Evolutionary conservation across 2,329 filamentous ascomycete genomes (phyloP).

Genomic region (Paracorniculantispora psalliotae): DNA sequence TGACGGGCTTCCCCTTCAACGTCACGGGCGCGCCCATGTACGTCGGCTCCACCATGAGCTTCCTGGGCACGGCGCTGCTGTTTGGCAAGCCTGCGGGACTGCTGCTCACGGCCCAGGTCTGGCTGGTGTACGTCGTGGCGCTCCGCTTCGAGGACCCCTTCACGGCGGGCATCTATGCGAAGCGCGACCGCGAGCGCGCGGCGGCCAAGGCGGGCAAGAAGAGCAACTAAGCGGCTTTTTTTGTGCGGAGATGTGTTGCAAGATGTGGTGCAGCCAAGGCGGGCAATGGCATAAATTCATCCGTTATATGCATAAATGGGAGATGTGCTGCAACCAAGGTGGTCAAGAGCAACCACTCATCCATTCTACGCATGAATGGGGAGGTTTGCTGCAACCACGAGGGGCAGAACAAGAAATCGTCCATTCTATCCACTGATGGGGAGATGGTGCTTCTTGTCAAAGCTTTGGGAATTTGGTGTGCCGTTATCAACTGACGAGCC

Average conservation of each 20-base stretch:
- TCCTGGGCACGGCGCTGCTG: constrained; percentile 79
- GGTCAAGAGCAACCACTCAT: no score
- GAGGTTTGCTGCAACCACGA: no score
- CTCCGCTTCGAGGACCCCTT: constrained; percentile 90
- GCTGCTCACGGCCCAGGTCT: constrained; percentile 68
- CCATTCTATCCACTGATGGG: no score
- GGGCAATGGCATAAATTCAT: background rate
- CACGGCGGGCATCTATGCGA: constrained; percentile 86
- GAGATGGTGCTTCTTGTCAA: background rate
- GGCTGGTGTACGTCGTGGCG: constrained; percentile 73
- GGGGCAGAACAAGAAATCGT: no score
- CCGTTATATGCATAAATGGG: no score
- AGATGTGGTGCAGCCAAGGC: background rate
- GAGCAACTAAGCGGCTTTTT: constrained; percentile 44
- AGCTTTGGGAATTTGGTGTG: constrained; percentile 4
- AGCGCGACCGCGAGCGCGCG: constrained; percentile 61
- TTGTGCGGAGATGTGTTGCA: background rate
- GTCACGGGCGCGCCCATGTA: constrained; percentile 93
- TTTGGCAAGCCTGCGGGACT: constrained; percentile 85
- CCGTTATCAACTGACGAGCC: constrained; percentile 12
- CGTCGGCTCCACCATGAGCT: constrained; percentile 87
- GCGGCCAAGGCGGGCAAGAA: constrained; percentile 46
- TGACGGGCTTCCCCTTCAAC: constrained; percentile 95
- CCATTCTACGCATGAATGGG: no score
- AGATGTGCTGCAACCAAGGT: no score